Conservation (phyloP, 768 basidiomycete species). For the Boletales sp. region DNA sequence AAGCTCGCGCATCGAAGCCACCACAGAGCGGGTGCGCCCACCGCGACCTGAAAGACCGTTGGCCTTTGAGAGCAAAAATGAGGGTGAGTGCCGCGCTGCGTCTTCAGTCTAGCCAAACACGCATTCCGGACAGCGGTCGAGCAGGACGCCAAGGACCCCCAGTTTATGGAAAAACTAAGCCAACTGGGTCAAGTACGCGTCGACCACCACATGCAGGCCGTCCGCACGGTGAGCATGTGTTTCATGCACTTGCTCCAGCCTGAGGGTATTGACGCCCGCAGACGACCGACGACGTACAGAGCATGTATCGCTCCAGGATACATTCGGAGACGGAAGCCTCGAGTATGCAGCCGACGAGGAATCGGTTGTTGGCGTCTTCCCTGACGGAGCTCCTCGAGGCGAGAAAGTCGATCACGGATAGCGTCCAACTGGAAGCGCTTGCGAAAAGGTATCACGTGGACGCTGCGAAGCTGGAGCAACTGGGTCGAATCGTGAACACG, state of each 20-base stretch:
- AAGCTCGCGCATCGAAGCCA: slow-evolving; percentile 36
- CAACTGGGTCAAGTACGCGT: slow-evolving; percentile 67
- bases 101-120: background rate
- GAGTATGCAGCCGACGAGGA: slow-evolving; percentile 38
- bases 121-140: slow-evolving; percentile 46
- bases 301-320: slow-evolving; percentile 51
- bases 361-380: slow-evolving; percentile 51
- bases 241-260: background rate
- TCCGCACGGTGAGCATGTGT: slow-evolving; percentile 43
- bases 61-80: slow-evolving; percentile 51
- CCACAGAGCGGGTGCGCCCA: slow-evolving; percentile 4
- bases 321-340: slow-evolving; percentile 55
- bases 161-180: slow-evolving; percentile 63
- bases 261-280: background rate
- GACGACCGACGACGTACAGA: slow-evolving; percentile 31
- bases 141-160: slow-evolving; percentile 65
- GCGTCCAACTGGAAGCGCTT: slow-evolving; percentile 44
- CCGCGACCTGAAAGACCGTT: slow-evolving; percentile 22
- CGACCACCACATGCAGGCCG: slow-evolving; percentile 55
- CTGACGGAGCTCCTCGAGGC: slow-evolving; percentile 61
- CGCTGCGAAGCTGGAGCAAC: slow-evolving; percentile 42
- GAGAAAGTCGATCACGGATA: slow-evolving; percentile 46
- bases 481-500: slow-evolving; percentile 58
- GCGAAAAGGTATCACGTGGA: slow-evolving; percentile 57
- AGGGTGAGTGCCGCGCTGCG: slow-evolving; percentile 33